A percentile compares a stretch with the other conserved stretches of the same genome.
phyloP scores from a whole-genome alignment of 371 early-diverging fungal species.

The Umbelopsis sp. region DNA sequence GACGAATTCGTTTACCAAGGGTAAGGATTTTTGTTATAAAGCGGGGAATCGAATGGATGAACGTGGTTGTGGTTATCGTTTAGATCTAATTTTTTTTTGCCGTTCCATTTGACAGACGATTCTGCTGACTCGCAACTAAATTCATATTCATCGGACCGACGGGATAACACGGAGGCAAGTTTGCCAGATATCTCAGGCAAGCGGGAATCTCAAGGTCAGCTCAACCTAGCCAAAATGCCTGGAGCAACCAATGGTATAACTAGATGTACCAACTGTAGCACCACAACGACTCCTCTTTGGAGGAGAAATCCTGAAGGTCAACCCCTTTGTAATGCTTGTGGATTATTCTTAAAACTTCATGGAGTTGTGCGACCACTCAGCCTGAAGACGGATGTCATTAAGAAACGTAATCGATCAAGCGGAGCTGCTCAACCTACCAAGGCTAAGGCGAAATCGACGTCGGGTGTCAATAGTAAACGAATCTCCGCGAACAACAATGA shows the following conservation, averaged over 20 bases:
- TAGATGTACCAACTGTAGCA: constrained; percentile 87
- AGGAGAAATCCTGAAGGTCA: constrained; percentile 79
- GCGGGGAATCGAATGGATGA: neutral
- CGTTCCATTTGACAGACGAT: constrained; percentile 5
- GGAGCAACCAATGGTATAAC: constrained; percentile 25
- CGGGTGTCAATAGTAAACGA: neutral
- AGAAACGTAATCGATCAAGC: constrained; percentile 73
- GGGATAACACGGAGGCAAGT: constrained; percentile 23
- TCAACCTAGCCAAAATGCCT: constrained; percentile 22
- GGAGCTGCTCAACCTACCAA: constrained; percentile 16
- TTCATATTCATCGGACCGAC: constrained; percentile 19
- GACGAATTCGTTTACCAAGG: constrained; percentile 11
- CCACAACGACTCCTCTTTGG: constrained; percentile 94
- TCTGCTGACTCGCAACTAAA: constrained; percentile 20
- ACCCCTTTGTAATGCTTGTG: constrained; percentile 67
- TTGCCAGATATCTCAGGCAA: constrained; percentile 26
- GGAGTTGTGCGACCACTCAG: constrained; percentile 76
- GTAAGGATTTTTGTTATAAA: neutral
- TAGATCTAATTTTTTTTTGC: neutral
- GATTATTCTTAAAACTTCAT: constrained; percentile 80
- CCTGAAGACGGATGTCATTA: constrained; percentile 80
- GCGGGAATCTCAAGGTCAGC: constrained; percentile 26
- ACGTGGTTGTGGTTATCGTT: neutral
- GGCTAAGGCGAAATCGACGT: constrained; percentile 9
- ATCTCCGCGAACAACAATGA: constrained; percentile 19